phyloP scores from a whole-genome alignment of 768 basidiomycete genomes.

The Butyriboletus loyo region DNA sequence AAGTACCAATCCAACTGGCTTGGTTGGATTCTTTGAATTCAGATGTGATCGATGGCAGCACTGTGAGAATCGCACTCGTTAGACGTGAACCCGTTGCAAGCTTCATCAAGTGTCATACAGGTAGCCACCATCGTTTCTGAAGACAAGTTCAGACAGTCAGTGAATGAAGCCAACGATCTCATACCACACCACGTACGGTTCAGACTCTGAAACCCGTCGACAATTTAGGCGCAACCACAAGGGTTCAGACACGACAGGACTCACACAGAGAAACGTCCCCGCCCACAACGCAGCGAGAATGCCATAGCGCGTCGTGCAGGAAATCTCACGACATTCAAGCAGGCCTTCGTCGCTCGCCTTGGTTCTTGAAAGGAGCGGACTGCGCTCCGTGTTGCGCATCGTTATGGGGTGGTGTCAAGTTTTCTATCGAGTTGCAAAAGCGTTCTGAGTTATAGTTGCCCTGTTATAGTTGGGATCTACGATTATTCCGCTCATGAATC shows the following conservation, averaged over 20 bases:
- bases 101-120: not conserved
- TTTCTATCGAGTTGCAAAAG: too few species aligned
- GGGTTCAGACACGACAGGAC: slow-evolving; percentile 26
- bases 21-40: slow-evolving; percentile 27
- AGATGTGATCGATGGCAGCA: slow-evolving; percentile 19
- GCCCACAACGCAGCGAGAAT: slow-evolving; percentile 70
- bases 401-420: slow-evolving; percentile 1
- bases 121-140: slow-evolving; percentile 27
- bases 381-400: slow-evolving; percentile 20
- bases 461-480: too few species aligned
- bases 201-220: slow-evolving; percentile 4
- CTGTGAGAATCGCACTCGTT: not conserved
- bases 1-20: slow-evolving; percentile 28
- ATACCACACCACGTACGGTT: slow-evolving; percentile 10
- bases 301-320: slow-evolving; percentile 50
- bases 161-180: not conserved
- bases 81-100: not conserved
- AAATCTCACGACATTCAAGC: slow-evolving; percentile 58
- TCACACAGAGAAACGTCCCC: slow-evolving; percentile 67
- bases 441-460: too few species aligned
- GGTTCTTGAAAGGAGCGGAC: slow-evolving; percentile 22
- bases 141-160: not conserved
- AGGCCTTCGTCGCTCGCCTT: not conserved
- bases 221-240: not conserved
- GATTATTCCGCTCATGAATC: too few species aligned